These are phyloP conservation scores for Raphanus sativus DNA, from an alignment of 345 rosid species.

Conservation along the genomic window DNA sequence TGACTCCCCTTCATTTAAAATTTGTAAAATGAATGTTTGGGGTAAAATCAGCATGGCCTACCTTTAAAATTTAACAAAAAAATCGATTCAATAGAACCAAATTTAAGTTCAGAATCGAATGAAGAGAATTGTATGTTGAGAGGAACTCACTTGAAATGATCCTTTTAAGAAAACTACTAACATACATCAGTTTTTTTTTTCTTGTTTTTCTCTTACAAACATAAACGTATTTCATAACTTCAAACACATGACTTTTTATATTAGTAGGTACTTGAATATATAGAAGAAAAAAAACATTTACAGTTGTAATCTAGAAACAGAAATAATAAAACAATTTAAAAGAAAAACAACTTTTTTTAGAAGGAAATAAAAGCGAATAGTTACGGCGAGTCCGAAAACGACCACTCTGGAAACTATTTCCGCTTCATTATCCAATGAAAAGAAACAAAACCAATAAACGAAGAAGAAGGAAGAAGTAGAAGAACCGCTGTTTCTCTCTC, in stretches of 20 bases:
- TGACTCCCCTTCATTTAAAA: neutral
- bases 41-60: neutral
- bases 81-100: no score
- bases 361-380: slow-evolving; percentile 15
- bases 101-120: no score
- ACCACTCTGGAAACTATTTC: slow-evolving; percentile 20
- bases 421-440: slow-evolving; percentile 30
- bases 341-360: neutral
- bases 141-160: neutral
- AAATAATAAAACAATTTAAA: neutral
- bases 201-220: no score
- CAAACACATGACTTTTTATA: neutral
- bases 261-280: neutral
- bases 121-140: neutral
- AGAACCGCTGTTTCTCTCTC: slow-evolving; percentile 19
- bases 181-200: neutral
- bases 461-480: neutral
- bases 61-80: no score
- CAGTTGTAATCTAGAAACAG: slow-evolving; percentile 4
- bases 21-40: neutral
- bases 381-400: slow-evolving; percentile 27
- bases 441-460: neutral
- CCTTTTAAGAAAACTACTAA: neutral
- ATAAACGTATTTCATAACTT: neutral
- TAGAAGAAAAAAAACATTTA: neutral